Base-by-base conservation (phyloP, 306 rosid species). In the Psophocarpus tetragonolobus region DNA sequence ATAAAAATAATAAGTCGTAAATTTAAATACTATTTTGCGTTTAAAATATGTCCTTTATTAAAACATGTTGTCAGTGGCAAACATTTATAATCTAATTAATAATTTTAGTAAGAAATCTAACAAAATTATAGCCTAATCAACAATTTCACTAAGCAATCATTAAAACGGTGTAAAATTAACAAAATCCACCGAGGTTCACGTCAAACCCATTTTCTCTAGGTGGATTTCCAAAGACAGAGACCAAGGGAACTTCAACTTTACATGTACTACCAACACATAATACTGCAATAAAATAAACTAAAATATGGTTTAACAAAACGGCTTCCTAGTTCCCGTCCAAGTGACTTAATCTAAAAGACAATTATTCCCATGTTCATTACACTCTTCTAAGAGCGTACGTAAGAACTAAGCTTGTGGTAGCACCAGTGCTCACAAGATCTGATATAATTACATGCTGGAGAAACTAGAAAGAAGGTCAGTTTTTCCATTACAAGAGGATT, bases 331-430 rank as follows among this genome's bases (percentile, higher is more conserved):
- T 47, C 9, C 56, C 23, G 7, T 29, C 33, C 30, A 54, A 42
- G 24, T 20, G 44, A 24, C 61, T 80, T 76, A 58, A 64, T 73
- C 75, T n/a, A 81, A 76, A n/a, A 81, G 45, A 58, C 53, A 57
- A 54, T 71, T 80, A 71, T 75, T 75, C 51, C 33, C 51, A 54
- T 33, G 76, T 27, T 68, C 76, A 82, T 32, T 76, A 63, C 62
- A 61, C 61, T 24, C 7, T 30, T 21, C 17, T 8, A 45, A 73
- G 39, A 42, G 30, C 20, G 45, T 45, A 61, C 9, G 29, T 53
- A 26, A 36, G 67, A 80, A 75, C 56, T 64, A 75, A 24, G 68
- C 47, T 69, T 11, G 7, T 26, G 60, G 26, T n/a, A 4, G 7
- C 20, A 75, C 27, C 35, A 39, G 17, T 71, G 71, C 74, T 66